These are phyloP conservation scores for Talaromyces liani DNA, from an alignment of 495 filamentous ascomycete species.

Conservation along the genomic window DNA sequence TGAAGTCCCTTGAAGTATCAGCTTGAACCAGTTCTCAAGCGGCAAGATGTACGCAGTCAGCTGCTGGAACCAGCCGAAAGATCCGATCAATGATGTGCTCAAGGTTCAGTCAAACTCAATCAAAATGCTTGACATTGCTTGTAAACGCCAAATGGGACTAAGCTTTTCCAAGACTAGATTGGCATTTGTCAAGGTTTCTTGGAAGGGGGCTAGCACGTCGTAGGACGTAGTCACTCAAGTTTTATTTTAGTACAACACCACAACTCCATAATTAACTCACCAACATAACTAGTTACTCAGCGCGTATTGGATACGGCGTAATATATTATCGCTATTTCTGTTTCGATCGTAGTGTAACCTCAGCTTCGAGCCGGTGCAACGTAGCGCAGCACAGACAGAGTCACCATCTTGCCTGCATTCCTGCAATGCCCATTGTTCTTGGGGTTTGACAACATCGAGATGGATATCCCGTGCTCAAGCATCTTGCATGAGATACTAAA, in stretches of 20 bases:
- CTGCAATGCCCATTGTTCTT: neutral
- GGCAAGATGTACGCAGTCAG: neutral
- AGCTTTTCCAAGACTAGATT: conserved; percentile 2
- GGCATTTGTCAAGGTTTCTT: neutral
- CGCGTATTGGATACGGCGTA: neutral
- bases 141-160: neutral
- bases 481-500: neutral
- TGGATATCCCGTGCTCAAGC: neutral
- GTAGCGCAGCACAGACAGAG: neutral
- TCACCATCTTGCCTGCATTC: neutral
- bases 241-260: neutral
- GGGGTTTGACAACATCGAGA: neutral
- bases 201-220: neutral
- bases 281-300: neutral
- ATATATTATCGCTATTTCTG: neutral
- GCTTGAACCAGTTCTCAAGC: too few relatives aligned
- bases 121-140: neutral
- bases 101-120: neutral
- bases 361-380: neutral
- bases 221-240: neutral
- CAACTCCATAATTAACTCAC: neutral
- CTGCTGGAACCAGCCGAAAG: neutral
- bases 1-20: too few relatives aligned
- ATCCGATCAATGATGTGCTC: neutral
- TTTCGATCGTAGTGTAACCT: neutral